Evolutionary conservation across 2,329 filamentous ascomycete genomes (phyloP).

Genomic region (Parastagonospora avenae): DNA sequence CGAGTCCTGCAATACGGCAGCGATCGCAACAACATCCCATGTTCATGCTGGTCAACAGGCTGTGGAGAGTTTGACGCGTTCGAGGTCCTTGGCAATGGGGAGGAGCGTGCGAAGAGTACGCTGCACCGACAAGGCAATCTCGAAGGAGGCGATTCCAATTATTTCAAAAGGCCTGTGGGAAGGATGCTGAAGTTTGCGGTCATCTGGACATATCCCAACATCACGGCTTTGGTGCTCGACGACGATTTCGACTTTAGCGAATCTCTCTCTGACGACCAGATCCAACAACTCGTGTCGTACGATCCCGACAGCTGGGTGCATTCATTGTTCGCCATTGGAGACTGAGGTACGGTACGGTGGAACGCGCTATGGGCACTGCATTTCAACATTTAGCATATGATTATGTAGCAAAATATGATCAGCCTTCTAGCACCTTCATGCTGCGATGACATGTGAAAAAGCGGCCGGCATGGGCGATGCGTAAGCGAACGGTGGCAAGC

Average conservation of each 20-base stretch:
- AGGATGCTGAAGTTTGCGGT: conserved; percentile 66
- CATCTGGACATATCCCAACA: conserved; percentile 38
- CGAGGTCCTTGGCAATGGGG: conserved; percentile 70
- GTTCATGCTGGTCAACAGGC: conserved; percentile 72
- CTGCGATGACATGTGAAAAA: not conserved
- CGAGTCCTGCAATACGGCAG: conserved; percentile 71
- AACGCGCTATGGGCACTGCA: not conserved
- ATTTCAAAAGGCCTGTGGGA: conserved; percentile 68
- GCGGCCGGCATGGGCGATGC: not conserved
- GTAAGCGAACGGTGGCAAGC: conserved; percentile 12
- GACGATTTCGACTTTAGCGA: conserved; percentile 45
- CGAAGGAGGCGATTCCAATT: conserved; percentile 71
- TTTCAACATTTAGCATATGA: not conserved
- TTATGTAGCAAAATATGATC: not conserved
- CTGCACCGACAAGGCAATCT: conserved; percentile 64
- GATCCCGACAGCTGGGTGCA: conserved; percentile 42
- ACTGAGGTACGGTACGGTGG: conserved; percentile 14
- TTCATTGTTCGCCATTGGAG: conserved; percentile 47
- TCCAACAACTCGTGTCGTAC: conserved; percentile 44
- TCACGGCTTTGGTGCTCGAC: conserved; percentile 44
- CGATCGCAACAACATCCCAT: conserved; percentile 51
- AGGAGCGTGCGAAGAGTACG: conserved; percentile 71
- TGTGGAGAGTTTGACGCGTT: conserved; percentile 80
- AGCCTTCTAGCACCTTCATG: not conserved
- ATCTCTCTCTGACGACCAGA: conserved; percentile 38